These are phyloP conservation scores for Blastobotrys proliferans DNA, from an alignment of 1,139 yeast genomes.

Conservation along the genomic window DNA sequence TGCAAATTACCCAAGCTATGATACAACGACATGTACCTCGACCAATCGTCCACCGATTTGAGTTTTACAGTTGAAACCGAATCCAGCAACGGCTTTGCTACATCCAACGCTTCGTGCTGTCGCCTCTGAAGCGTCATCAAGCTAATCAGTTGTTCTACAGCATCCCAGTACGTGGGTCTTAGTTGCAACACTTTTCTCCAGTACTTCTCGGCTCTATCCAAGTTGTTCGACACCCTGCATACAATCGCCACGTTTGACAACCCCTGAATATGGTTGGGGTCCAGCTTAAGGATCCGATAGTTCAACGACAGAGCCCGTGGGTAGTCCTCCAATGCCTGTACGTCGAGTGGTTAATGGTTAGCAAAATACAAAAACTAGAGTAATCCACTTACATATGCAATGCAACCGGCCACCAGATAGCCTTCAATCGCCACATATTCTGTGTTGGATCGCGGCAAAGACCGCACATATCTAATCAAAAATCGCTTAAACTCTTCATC, in stretches of 20 bases:
- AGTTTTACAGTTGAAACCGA: slow-evolving; percentile 14
- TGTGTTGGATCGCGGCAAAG: slow-evolving; percentile 9
- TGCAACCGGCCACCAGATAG: slow-evolving; percentile 28
- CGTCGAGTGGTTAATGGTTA: slow-evolving; percentile 9
- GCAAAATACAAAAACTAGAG: neutral
- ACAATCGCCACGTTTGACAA: slow-evolving; percentile 26
- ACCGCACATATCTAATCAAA: slow-evolving; percentile 10
- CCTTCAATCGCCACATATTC: slow-evolving; percentile 23
- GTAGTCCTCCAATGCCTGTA: slow-evolving; percentile 21
- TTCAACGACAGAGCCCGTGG: slow-evolving; percentile 21
- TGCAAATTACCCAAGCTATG: slow-evolving; percentile 31
- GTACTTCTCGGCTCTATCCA: slow-evolving; percentile 21
- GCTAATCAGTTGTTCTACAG: slow-evolving; percentile 27
- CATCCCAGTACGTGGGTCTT: slow-evolving; percentile 28
- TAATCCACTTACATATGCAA: slow-evolving; percentile 25
- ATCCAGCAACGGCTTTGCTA: slow-evolving; percentile 17
- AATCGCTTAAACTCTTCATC: slow-evolving; percentile 7
- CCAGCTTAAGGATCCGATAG: slow-evolving; percentile 14
- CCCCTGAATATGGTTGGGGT: slow-evolving; percentile 25
- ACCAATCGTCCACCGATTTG: slow-evolving; percentile 21
- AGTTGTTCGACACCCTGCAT: slow-evolving; percentile 18
- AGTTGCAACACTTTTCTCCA: slow-evolving; percentile 24
- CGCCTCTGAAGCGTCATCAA: slow-evolving; percentile 22
- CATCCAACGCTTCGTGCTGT: slow-evolving; percentile 22
- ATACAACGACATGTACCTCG: slow-evolving; percentile 27